These are phyloP conservation scores for Paramecium octaurelia DNA, from an alignment of 73 alveolate species.

Conservation along the genomic window DNA sequence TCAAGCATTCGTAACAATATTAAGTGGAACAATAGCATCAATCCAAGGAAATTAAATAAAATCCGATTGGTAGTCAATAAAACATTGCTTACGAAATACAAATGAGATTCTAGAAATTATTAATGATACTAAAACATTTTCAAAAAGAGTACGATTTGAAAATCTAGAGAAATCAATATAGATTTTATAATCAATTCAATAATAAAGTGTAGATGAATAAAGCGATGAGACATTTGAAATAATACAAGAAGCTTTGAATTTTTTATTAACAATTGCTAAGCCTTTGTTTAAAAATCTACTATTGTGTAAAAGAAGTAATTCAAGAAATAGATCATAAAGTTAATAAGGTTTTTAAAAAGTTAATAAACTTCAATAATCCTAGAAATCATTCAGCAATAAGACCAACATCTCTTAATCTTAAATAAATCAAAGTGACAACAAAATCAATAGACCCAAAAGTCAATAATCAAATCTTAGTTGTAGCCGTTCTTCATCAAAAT, in stretches of 20 bases:
- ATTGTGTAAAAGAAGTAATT: not conserved
- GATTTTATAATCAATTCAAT: not conserved
- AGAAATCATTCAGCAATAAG: not conserved
- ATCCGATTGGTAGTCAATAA: not conserved
- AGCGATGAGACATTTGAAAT: not conserved
- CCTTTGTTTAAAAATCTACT: not conserved
- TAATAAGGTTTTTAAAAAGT: not conserved
- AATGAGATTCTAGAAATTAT: not conserved
- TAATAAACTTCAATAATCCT: not conserved
- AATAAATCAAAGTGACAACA: not conserved
- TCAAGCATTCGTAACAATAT: constrained; percentile 2
- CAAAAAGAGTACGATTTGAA: constrained; percentile 8
- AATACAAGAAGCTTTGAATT: not conserved
- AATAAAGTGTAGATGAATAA: not conserved
- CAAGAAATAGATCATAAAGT: not conserved
- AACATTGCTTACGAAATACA: not conserved
- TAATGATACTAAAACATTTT: not conserved
- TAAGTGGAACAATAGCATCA: constrained; percentile 21
- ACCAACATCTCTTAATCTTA: not conserved
- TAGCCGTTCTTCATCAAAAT: not conserved
- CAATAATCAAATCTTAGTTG: not conserved
- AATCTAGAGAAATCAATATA: not conserved
- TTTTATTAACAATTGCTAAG: not conserved
- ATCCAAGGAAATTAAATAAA: not conserved
- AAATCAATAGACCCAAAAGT: not conserved